Conservation (phyloP, 352 stramenopile genomes). For the Pythium monospermum region DNA sequence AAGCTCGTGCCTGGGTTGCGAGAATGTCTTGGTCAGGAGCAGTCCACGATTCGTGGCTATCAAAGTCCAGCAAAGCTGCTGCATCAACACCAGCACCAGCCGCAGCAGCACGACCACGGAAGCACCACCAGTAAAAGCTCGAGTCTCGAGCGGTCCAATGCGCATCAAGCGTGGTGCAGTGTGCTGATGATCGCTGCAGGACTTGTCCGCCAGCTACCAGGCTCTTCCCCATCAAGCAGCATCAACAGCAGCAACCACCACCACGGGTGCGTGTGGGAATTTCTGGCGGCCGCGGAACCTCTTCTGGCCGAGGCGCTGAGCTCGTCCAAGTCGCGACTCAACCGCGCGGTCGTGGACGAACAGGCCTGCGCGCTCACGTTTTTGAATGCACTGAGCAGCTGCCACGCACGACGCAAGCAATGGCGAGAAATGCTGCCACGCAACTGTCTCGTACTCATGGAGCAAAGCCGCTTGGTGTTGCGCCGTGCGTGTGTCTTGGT, state of each 20-base stretch:
- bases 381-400: conserved; percentile 39
- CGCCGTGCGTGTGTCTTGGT: conserved; percentile 51
- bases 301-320: conserved; percentile 35
- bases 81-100: no score
- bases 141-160: conserved; percentile 33
- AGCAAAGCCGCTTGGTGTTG: conserved; percentile 52
- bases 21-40: conserved; percentile 37
- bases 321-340: conserved; percentile 27
- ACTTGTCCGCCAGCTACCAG: conserved; percentile 9
- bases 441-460: conserved; percentile 53
- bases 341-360: conserved; percentile 39
- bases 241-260: no score
- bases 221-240: neutral
- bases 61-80: no score
- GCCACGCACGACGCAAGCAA: conserved; percentile 24
- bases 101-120: conserved; percentile 1
- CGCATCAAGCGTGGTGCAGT: conserved; percentile 58
- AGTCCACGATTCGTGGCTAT: conserved; percentile 35
- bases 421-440: conserved; percentile 56
- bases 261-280: conserved; percentile 69
- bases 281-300: conserved; percentile 44
- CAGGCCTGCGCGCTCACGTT: conserved; percentile 41
- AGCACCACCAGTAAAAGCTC: no score
- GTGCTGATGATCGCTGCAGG: conserved; percentile 29
- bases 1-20: conserved; percentile 41